A percentile compares a stretch with the other conserved stretches of the same genome.
These are phyloP conservation scores for Pythium phragmitis DNA, from an alignment of 352 stramenopile species.

Conservation along the genomic window DNA sequence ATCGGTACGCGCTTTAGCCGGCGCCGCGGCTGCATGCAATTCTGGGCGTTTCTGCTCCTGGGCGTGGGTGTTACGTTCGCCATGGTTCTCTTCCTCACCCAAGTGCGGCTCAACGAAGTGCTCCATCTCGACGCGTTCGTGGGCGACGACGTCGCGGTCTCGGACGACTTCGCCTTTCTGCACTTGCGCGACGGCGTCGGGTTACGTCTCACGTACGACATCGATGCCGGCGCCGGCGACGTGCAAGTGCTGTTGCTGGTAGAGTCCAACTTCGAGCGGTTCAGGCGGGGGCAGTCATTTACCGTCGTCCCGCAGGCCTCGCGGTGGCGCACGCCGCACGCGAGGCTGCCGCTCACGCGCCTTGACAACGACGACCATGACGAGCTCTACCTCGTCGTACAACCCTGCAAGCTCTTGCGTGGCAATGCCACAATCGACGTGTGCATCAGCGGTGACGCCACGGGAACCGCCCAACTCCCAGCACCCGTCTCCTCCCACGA, in stretches of 20 bases:
- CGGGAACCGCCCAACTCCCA: constrained; percentile 35
- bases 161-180: constrained; percentile 54
- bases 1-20: constrained; percentile 48
- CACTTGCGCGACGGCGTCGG: constrained; percentile 62
- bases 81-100: constrained; percentile 33
- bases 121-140: constrained; percentile 65
- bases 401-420: constrained; percentile 40
- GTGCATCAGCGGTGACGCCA: constrained; percentile 29
- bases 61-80: constrained; percentile 35
- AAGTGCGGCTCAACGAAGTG: constrained; percentile 51
- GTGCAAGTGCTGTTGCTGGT: constrained; percentile 60
- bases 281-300: constrained; percentile 45
- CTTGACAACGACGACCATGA: constrained; percentile 50
- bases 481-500: constrained; percentile 37
- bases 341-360: constrained; percentile 41
- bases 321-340: constrained; percentile 46
- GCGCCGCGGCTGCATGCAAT: constrained; percentile 37
- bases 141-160: constrained; percentile 46
- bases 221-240: constrained; percentile 24
- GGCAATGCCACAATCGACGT: not conserved
- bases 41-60: constrained; percentile 37
- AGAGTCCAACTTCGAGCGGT: constrained; percentile 53
- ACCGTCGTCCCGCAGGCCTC: constrained; percentile 37
- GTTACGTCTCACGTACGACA: constrained; percentile 57
- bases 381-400: constrained; percentile 62